phyloP scores from a whole-genome alignment of 768 basidiomycete species.

The Russula sp. region DNA sequence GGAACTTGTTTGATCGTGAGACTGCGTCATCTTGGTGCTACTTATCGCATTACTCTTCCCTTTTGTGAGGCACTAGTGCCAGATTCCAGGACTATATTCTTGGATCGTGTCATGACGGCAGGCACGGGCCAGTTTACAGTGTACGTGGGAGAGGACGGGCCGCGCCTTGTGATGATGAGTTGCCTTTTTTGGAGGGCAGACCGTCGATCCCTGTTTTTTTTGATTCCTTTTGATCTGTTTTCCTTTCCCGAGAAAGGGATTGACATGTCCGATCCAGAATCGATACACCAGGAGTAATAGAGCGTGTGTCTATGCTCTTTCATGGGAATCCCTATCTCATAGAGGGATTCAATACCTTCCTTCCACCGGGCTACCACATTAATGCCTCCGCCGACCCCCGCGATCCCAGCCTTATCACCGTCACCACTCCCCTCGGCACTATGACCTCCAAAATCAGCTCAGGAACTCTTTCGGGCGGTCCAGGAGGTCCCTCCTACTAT shows the following conservation, averaged over 20 bases:
- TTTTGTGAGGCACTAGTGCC: not conserved
- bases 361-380: slow-evolving; percentile 91
- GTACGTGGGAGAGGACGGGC: not conserved
- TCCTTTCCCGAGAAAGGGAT: slow-evolving; percentile 14
- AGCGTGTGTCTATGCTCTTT: slow-evolving; percentile 89
- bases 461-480: slow-evolving; percentile 30
- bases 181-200: slow-evolving; percentile 11
- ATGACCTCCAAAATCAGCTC: slow-evolving; percentile 57
- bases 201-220: slow-evolving; percentile 3
- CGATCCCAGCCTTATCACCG: slow-evolving; percentile 69
- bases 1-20: not conserved
- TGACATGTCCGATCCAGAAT: slow-evolving; percentile 49
- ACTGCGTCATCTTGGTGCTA: not conserved
- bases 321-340: slow-evolving; percentile 86
- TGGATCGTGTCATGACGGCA: not conserved
- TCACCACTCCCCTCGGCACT: slow-evolving; percentile 73
- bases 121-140: not conserved
- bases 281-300: slow-evolving; percentile 96
- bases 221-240: slow-evolving; percentile 6
- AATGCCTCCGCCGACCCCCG: slow-evolving; percentile 69
- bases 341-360: slow-evolving; percentile 96
- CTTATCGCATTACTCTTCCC: not conserved
- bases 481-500: slow-evolving; percentile 30
- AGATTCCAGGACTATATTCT: not conserved
- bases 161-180: not conserved